Conservation (phyloP, 2,329 filamentous ascomycete genomes). For the Microcyclosporella mali region DNA sequence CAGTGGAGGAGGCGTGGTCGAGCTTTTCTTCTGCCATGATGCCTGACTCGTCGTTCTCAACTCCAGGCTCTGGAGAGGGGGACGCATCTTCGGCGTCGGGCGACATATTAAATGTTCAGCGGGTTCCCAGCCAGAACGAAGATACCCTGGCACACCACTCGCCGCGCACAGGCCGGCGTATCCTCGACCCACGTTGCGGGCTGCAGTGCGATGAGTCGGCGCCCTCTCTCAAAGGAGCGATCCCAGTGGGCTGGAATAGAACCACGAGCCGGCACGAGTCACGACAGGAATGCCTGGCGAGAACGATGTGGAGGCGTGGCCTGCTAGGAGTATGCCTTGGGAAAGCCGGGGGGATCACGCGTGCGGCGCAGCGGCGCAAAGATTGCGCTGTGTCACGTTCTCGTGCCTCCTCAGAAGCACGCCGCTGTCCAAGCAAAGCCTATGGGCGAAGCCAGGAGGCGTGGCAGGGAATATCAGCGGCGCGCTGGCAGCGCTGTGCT, state of each 20-base stretch:
- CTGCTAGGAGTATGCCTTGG: not conserved
- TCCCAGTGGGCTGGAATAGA: constrained; percentile 14
- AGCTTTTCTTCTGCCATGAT: constrained; percentile 40
- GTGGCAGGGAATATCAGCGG: too few species aligned
- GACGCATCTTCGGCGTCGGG: constrained; percentile 44
- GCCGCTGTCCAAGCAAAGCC: too few species aligned
- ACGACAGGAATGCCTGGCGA: constrained; percentile 8
- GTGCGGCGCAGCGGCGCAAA: constrained; percentile 9
- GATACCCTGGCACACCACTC: constrained; percentile 28
- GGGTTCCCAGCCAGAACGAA: constrained; percentile 17
- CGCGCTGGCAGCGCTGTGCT: constrained; percentile 10
- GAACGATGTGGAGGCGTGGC: not conserved
- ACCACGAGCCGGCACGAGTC: constrained; percentile 11
- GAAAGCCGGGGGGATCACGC: constrained; percentile 10
- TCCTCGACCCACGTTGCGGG: constrained; percentile 36
- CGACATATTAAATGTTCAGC: constrained; percentile 43
- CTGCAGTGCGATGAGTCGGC: constrained; percentile 19
- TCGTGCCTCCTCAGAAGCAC: too few species aligned
- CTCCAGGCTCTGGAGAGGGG: constrained; percentile 43
- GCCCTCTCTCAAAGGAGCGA: constrained; percentile 12
- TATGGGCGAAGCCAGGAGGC: too few species aligned
- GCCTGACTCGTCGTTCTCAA: constrained; percentile 35
- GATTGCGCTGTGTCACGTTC: constrained; percentile 14
- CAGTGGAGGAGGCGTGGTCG: constrained; percentile 35
- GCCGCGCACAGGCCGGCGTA: constrained; percentile 30